These are phyloP conservation scores for Xylariaceae sp. DNA, from an alignment of 2,329 filamentous ascomycete species.

Conservation along the genomic window DNA sequence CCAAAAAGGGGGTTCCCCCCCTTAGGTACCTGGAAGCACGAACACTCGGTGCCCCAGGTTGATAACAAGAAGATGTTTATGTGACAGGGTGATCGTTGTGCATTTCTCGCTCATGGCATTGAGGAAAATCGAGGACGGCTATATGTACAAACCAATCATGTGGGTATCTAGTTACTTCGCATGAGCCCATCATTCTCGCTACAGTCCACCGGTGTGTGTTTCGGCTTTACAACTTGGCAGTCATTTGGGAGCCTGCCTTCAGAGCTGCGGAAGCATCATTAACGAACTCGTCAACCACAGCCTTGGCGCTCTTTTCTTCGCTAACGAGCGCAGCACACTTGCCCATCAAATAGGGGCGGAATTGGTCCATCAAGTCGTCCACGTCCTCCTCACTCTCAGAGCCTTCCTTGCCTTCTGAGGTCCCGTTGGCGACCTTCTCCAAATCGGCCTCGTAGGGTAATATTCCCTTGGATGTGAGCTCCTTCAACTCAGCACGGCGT, in stretches of 20 bases:
- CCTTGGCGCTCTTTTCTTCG: slow-evolving; percentile 88
- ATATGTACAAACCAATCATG: too few relatives aligned
- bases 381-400: slow-evolving; percentile 61
- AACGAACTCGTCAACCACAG: slow-evolving; percentile 91
- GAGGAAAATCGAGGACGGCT: too few relatives aligned
- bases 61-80: too few relatives aligned
- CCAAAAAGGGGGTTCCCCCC: too few relatives aligned
- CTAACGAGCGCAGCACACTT: slow-evolving; percentile 93
- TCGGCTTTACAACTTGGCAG: slow-evolving; percentile 63
- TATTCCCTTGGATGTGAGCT: slow-evolving; percentile 82
- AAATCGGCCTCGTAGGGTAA: slow-evolving; percentile 94
- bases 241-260: slow-evolving; percentile 64
- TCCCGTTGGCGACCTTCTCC: slow-evolving; percentile 64
- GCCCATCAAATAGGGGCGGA: slow-evolving; percentile 63
- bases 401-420: slow-evolving; percentile 36
- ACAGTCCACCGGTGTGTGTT: too few relatives aligned
- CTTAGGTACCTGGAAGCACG: too few relatives aligned
- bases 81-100: too few relatives aligned
- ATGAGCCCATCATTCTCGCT: too few relatives aligned
- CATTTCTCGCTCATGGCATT: too few relatives aligned
- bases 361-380: slow-evolving; percentile 85
- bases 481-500: slow-evolving; percentile 84
- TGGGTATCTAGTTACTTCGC: too few relatives aligned
- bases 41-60: too few relatives aligned
- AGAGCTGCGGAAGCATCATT: slow-evolving; percentile 72